Percentiles rank a stretch among this genome's conserved stretches.
Conservation (phyloP, 257 asterid species). For the Fraxinus americana region DNA sequence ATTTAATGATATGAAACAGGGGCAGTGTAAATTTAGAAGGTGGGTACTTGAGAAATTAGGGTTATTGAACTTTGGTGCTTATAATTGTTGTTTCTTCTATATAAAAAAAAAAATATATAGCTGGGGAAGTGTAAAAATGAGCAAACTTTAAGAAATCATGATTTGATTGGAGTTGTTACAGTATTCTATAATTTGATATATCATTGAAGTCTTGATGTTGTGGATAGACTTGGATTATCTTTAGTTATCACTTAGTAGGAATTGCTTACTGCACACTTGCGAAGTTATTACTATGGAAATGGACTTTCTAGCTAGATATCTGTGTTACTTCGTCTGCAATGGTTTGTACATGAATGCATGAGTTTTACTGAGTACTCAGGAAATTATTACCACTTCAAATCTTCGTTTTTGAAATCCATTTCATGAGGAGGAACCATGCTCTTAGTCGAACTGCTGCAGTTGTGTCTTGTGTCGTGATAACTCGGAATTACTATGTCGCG, state of each 20-base stretch:
- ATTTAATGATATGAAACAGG: background rate
- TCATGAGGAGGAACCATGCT: too few species aligned
- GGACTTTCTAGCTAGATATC: too few species aligned
- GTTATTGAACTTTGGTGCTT: background rate
- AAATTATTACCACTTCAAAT: too few species aligned
- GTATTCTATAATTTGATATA: background rate
- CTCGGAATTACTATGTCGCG: background rate
- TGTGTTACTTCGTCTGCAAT: background rate
- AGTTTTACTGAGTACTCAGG: too few species aligned
- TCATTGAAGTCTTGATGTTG: background rate
- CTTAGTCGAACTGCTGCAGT: background rate
- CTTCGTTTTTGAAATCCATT: too few species aligned
- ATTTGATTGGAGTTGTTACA: background rate
- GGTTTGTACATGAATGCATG: background rate
- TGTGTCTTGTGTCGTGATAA: background rate
- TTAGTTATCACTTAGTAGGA: background rate
- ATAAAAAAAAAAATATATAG: background rate
- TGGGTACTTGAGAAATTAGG: background rate
- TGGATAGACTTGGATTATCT: background rate
- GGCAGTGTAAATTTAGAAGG: background rate
- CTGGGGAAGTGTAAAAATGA: background rate
- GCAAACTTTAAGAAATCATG: background rate
- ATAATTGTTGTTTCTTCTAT: background rate
- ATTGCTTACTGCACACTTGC: background rate
- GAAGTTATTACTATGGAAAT: background rate